Conservation (phyloP, 352 stramenopile genomes). For the Pythium rishiriense region DNA sequence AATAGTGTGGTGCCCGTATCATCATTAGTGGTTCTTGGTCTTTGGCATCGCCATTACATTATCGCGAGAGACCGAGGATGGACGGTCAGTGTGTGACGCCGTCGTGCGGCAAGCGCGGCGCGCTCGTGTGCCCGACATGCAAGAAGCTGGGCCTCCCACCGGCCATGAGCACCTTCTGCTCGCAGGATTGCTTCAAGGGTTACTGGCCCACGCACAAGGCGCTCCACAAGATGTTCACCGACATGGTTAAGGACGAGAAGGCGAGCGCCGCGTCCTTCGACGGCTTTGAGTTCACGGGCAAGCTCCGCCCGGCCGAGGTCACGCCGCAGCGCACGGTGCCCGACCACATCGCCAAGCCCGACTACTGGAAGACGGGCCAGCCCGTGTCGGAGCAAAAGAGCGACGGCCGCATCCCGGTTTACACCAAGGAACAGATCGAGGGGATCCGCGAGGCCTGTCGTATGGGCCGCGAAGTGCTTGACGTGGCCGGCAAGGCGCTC, state of each 20-base stretch:
- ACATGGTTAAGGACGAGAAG: conserved; percentile 62
- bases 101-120: conserved; percentile 75
- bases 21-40: neutral
- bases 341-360: conserved; percentile 75
- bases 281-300: conserved; percentile 82
- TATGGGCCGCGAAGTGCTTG: conserved; percentile 92
- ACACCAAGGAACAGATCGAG: conserved; percentile 92
- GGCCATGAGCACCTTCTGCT: conserved; percentile 91
- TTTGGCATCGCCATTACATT: neutral
- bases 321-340: conserved; percentile 78
- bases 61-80: conserved; percentile 9
- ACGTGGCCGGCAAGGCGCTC: conserved; percentile 91
- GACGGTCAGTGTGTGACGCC: conserved; percentile 58
- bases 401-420: conserved; percentile 90
- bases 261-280: conserved; percentile 44
- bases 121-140: conserved; percentile 90
- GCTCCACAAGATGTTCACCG: conserved; percentile 94
- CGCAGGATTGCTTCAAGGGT: conserved; percentile 96
- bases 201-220: conserved; percentile 96
- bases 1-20: too few relatives aligned
- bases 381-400: conserved; percentile 66
- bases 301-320: conserved; percentile 79
- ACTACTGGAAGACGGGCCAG: conserved; percentile 90
- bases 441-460: conserved; percentile 92
- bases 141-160: conserved; percentile 88